Evolutionary conservation across 352 stramenopile genomes (phyloP).

Genomic region (Aphanomyces cochlioides): DNA sequence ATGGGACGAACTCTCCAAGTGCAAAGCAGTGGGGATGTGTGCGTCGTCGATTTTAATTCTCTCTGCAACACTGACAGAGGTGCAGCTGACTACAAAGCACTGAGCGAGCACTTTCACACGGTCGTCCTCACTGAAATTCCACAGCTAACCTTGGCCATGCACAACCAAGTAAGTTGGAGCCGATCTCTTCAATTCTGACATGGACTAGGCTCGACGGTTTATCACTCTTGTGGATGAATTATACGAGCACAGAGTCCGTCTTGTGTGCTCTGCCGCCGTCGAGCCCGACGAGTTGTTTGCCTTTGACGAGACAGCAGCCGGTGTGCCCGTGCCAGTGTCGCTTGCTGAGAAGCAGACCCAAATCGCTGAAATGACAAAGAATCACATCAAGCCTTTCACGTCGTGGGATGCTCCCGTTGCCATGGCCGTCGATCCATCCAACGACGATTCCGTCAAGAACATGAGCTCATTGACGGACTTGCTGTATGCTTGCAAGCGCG

Average conservation of each 20-base stretch:
- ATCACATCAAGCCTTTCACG: constrained; percentile 55
- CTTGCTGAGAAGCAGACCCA: constrained; percentile 42
- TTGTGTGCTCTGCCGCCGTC: constrained; percentile 55
- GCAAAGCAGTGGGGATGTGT: constrained; percentile 43
- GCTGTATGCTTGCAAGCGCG: constrained; percentile 70
- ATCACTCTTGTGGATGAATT: constrained; percentile 97
- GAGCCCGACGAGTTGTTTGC: constrained; percentile 53
- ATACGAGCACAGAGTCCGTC: constrained; percentile 85
- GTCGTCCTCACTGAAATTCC: constrained; percentile 90
- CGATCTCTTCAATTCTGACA: neutral
- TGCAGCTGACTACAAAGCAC: constrained; percentile 93
- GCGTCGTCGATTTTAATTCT: constrained; percentile 86
- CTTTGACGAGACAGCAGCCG: constrained; percentile 54
- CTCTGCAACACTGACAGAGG: constrained; percentile 93
- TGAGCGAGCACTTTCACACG: constrained; percentile 89
- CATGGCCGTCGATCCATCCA: constrained; percentile 31
- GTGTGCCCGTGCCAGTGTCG: constrained; percentile 33
- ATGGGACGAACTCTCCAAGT: constrained; percentile 67
- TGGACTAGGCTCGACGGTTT: constrained; percentile 83
- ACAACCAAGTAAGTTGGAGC: constrained; percentile 57
- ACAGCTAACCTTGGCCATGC: constrained; percentile 71
- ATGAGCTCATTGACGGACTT: constrained; percentile 68
- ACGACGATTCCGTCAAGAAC: constrained; percentile 56
- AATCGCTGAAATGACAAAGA: constrained; percentile 37
- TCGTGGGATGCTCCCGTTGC: constrained; percentile 64